Base-by-base conservation (phyloP, 2,329 filamentous ascomycete genomes). In the Plectosphaerella sp. region DNA sequence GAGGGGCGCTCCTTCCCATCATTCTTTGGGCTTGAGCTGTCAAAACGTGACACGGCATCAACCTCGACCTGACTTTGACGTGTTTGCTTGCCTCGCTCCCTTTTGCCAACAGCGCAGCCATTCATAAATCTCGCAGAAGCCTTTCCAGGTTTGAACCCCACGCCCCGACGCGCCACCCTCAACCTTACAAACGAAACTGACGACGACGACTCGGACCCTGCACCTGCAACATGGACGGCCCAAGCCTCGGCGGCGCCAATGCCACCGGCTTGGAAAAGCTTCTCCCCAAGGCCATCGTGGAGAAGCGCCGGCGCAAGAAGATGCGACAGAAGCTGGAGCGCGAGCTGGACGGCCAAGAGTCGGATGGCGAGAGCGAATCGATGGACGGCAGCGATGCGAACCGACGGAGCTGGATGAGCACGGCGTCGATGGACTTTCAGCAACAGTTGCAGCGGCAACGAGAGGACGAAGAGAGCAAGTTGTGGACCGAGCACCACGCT, bases 261-360 rank as follows among this genome's bases (percentile, higher is more conserved):
- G 47, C 54, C 51, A 70, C 64, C 56, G 68, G 71, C 12, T 65
- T 81, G 43, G 72, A 70, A 52, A 83, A 80, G 66, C 71, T 84
- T 28, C 65, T 84, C 36, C 73, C 79, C 49, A 80, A 77, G 61
- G 70, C 73, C 37, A 72, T 83, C 50, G 67, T 69, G 25, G 70
- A 71, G 47, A 79, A 76, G 61, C 74, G 77, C 46, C 72, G 76
- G 47, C 72, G 71, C 52, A 76, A 71, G 65, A 77, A 72, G 64
- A 76, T 12, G 41, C 41, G 51, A 67, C 71, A 48, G 64, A 64
- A 46, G 73, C 75, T 14, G 57, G 67, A 66, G 59, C 74, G 67
- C 55, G 63, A 62, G 18, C 14, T 52, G n/a, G 50, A 53, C 16
- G 53, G 52, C 35, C 54, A 52, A 49, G 54, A 54, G 8, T 47